Conservation (phyloP, 2,329 filamentous ascomycete genomes). For the Alternaria tenuissima region DNA sequence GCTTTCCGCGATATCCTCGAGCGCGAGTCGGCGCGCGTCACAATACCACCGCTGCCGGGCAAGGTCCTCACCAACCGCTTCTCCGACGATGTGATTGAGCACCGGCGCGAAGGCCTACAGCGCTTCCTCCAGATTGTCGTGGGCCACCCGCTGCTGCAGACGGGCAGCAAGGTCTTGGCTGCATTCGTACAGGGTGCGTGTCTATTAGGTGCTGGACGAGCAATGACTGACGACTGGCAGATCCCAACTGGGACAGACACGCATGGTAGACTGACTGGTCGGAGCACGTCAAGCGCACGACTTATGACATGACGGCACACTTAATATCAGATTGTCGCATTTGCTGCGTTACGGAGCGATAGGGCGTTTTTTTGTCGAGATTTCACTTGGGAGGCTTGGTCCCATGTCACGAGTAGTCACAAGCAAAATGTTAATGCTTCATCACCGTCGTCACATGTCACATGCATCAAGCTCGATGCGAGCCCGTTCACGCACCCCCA, state of each 20-base stretch:
- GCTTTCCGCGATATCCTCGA: slow-evolving; percentile 98
- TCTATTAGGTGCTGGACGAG: neutral
- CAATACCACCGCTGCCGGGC: slow-evolving; percentile 92
- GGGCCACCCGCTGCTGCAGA: slow-evolving; percentile 94
- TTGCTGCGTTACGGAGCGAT: slow-evolving; percentile 35
- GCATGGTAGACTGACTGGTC: slow-evolving; percentile 41
- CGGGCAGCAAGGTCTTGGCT: slow-evolving; percentile 93
- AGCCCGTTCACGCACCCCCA: slow-evolving; percentile 10
- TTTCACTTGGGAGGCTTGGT: slow-evolving; percentile 5
- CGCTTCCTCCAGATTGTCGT: slow-evolving; percentile 98
- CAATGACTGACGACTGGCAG: slow-evolving; percentile 53
- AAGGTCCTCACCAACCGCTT: slow-evolving; percentile 99
- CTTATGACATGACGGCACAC: neutral
- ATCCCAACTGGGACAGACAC: slow-evolving; percentile 82
- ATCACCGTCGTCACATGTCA: neutral
- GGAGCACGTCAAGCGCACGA: neutral
- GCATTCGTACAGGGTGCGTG: slow-evolving; percentile 92
- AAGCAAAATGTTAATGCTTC: slow-evolving; percentile 11
- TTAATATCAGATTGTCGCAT: slow-evolving; percentile 12
- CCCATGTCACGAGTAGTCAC: slow-evolving; percentile 4
- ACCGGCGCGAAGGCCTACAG: slow-evolving; percentile 87
- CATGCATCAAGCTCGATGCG: neutral
- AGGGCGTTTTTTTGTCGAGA: slow-evolving; percentile 26
- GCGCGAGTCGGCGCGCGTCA: slow-evolving; percentile 91
- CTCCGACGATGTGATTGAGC: slow-evolving; percentile 97